Conservation (phyloP, 306 rosid genomes). For the Cicer chorassanicum region DNA sequence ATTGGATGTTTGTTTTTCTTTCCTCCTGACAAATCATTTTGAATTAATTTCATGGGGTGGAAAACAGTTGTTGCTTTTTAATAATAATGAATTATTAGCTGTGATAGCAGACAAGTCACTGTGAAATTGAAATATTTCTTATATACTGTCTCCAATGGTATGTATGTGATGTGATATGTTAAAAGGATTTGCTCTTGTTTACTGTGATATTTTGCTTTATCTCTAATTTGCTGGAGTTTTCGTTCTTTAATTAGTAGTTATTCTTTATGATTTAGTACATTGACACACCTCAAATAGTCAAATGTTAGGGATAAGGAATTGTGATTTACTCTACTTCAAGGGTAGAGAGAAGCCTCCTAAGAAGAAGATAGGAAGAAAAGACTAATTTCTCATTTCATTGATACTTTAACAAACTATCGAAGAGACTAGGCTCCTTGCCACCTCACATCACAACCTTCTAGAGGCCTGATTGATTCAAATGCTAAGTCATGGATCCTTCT, state of each 20-base stretch:
- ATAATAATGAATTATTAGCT: slow-evolving; percentile 37
- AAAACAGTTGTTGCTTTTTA: slow-evolving; percentile 6
- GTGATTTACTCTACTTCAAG: too few relatives aligned
- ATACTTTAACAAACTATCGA: neutral
- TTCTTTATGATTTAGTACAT: neutral
- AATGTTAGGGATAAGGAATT: too few relatives aligned
- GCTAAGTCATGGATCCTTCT: neutral
- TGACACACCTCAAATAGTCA: neutral
- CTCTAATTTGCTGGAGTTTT: neutral
- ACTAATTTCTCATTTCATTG: too few relatives aligned
- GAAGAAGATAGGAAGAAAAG: too few relatives aligned
- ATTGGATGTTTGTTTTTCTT: slow-evolving; percentile 26
- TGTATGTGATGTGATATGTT: slow-evolving; percentile 23
- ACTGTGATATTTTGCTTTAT: neutral
- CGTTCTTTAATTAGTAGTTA: neutral
- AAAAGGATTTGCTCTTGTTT: slow-evolving; percentile 15
- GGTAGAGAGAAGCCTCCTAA: too few relatives aligned
- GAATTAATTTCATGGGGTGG: slow-evolving; percentile 38
- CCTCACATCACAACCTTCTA: neutral
- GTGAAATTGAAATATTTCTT: slow-evolving; percentile 13
- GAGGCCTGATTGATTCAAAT: neutral
- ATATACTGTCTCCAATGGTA: slow-evolving; percentile 19
- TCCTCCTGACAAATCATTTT: slow-evolving; percentile 32
- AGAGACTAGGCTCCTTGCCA: neutral
- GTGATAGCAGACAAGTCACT: slow-evolving; percentile 29